These are phyloP conservation scores for Eustoma russellianum DNA, from an alignment of 257 asterid species.

Conservation along the genomic window DNA sequence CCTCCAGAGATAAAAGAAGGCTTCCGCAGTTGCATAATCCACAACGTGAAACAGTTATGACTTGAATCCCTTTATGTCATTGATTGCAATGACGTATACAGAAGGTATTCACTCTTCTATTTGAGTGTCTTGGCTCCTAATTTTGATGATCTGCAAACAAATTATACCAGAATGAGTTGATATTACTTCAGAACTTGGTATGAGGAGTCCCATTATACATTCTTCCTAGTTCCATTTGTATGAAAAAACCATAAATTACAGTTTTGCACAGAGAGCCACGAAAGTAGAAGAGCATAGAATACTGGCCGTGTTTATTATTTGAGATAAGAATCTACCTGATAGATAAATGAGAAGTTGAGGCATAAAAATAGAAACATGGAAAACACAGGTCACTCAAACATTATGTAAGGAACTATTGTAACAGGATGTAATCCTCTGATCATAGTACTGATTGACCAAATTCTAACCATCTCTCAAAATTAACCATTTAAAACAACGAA, in stretches of 20 bases:
- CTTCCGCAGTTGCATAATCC: slow-evolving; percentile 3
- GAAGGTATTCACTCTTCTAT: slow-evolving; percentile 35
- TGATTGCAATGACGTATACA: neutral
- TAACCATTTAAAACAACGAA: neutral
- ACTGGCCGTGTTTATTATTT: neutral
- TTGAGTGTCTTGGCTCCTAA: slow-evolving; percentile 41
- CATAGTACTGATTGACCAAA: too few relatives aligned
- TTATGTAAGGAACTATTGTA: neutral
- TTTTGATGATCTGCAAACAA: slow-evolving; percentile 49
- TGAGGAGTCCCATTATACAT: neutral
- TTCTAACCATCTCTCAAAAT: neutral
- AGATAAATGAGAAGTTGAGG: neutral
- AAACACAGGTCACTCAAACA: neutral
- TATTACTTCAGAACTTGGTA: neutral
- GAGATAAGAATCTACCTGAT: too few relatives aligned
- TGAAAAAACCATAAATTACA: neutral
- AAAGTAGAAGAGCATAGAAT: neutral
- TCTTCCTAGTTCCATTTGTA: neutral
- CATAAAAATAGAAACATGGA: neutral
- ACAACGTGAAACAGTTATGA: slow-evolving; percentile 3
- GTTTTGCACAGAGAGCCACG: neutral
- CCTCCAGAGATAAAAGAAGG: slow-evolving; percentile 8
- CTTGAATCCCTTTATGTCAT: slow-evolving; percentile 8
- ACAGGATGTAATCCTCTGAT: too few relatives aligned
- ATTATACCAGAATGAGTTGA: slow-evolving; percentile 6